Evolutionary conservation across 345 rosid species (phyloP), one percentile per base, ranked within the genome.

Genomic region (Lepidium aucheri): DNA sequence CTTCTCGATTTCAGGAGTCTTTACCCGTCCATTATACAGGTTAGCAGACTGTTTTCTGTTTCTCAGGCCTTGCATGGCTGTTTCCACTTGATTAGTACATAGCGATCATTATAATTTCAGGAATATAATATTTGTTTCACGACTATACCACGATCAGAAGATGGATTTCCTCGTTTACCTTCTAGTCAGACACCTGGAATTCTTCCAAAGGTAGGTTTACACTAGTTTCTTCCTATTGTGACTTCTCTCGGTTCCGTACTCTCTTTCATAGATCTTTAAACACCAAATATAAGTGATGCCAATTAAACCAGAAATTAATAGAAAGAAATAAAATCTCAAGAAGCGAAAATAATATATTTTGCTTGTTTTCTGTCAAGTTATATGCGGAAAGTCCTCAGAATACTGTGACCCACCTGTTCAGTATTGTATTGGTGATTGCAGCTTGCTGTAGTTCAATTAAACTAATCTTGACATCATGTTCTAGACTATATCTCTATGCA

Each of bases 1-100:
- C 95, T 94, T 81, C 85, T 90, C 50, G 99, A 94, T 82, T 94
- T 90, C 79, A 94, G 86, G 69, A 94, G 99, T 78, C 97, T 94
- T 61, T 94, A 94, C 69, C 99, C 99, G 53, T 94, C 99, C 74
- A 94, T 94, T 41, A 94, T 94, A 74, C 99, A 94, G 96, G 99
- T 90, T 74, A 76, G 54, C 72, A 53, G 63, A 50, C 58, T 68
- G 28, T 20, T 40, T 35, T 40, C 50, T 35, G 8, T 34, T 28
- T 65, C 9, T 46, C 67, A 50, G 22, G 53, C 65, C 43, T 72
- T 35, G 18, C 16, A 57, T 61, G 64, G 13, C 34, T 53, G 60
- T 74, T 62, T 34, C 53, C 46, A 7, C 22, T 63, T 62, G 34
- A 63, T 61, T 55, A 28, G 26, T 54, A 47, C 16, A 30, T 67